Evolutionary conservation across 768 basidiomycete genomes (phyloP).

Genomic region (Mycena filopes): DNA sequence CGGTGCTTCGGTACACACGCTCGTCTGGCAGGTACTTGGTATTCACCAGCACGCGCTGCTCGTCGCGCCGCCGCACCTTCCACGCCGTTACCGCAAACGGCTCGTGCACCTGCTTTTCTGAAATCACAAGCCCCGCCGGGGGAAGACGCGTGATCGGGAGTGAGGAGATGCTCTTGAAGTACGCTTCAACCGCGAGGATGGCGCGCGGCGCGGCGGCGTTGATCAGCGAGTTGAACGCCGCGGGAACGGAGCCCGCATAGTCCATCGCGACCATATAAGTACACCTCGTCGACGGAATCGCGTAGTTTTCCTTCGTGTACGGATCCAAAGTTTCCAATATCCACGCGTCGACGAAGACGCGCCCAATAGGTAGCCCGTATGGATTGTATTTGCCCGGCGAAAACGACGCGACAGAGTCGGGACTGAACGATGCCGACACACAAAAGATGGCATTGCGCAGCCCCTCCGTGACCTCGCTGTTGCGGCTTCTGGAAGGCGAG

Average conservation of each 20-base stretch:
- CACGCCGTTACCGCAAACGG: conserved; percentile 58
- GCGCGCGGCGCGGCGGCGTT: conserved; percentile 81
- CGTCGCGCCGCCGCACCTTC: conserved; percentile 71
- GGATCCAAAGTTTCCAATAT: conserved; percentile 96
- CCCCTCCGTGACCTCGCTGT: conserved; percentile 52
- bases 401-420: conserved; percentile 68
- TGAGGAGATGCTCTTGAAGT: conserved; percentile 72
- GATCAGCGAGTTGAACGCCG: conserved; percentile 85
- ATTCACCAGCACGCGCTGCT: conserved; percentile 64
- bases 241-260: conserved; percentile 86
- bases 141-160: conserved; percentile 79
- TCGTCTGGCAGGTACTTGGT: conserved; percentile 63
- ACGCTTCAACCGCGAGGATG: conserved; percentile 79
- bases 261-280: conserved; percentile 88
- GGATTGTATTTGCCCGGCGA: conserved; percentile 80
- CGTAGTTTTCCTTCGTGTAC: conserved; percentile 92
- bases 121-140: conserved; percentile 66
- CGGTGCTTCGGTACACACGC: conserved; percentile 60
- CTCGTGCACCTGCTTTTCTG: conserved; percentile 62
- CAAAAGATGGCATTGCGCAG: conserved; percentile 78
- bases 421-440: conserved; percentile 85
- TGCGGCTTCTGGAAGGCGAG: conserved; percentile 54
- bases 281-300: conserved; percentile 92
- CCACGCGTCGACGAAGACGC: conserved; percentile 93
- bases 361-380: conserved; percentile 76